Percentiles rank a stretch among this genome's conserved stretches.
Conservation (phyloP, 2,329 filamentous ascomycete genomes). For the Aspergillus hortae region DNA sequence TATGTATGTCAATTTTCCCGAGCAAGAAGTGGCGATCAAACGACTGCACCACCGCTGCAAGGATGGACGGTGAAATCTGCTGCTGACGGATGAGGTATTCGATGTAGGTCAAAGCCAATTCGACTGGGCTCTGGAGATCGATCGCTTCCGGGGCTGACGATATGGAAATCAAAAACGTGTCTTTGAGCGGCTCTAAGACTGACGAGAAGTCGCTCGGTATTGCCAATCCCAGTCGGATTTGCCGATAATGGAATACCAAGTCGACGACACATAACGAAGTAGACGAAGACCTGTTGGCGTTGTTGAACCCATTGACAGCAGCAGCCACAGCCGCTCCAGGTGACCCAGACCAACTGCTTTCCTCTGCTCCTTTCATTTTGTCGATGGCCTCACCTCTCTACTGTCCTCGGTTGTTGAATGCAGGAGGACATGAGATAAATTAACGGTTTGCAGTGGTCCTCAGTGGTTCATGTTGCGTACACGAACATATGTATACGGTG, state of each 20-base stretch:
- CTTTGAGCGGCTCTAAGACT: constrained; percentile 5
- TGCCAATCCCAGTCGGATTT: constrained; percentile 1
- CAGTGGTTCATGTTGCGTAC: too few relatives aligned
- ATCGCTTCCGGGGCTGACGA: not conserved
- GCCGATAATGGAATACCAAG: constrained; percentile 4
- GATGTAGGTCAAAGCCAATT: constrained; percentile 10
- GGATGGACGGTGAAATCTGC: not conserved
- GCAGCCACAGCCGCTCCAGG: too few relatives aligned
- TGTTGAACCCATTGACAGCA: too few relatives aligned
- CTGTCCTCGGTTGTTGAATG: too few relatives aligned
- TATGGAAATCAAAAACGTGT: constrained; percentile 6
- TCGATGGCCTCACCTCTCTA: too few relatives aligned
- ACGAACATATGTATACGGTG: too few relatives aligned
- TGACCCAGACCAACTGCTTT: too few relatives aligned
- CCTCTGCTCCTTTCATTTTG: too few relatives aligned
- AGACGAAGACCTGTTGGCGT: not conserved
- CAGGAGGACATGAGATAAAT: too few relatives aligned
- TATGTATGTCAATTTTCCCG: constrained; percentile 12
- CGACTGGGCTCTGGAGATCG: not conserved
- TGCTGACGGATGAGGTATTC: constrained; percentile 8
- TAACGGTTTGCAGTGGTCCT: too few relatives aligned
- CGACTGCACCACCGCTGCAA: constrained; percentile 3
- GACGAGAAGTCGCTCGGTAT: constrained; percentile 3
- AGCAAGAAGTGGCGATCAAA: constrained; percentile 13
- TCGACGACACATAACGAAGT: not conserved